These are phyloP conservation scores for Phytophthora kernoviae DNA, from an alignment of 352 stramenopile genomes.

Conservation along the genomic window DNA sequence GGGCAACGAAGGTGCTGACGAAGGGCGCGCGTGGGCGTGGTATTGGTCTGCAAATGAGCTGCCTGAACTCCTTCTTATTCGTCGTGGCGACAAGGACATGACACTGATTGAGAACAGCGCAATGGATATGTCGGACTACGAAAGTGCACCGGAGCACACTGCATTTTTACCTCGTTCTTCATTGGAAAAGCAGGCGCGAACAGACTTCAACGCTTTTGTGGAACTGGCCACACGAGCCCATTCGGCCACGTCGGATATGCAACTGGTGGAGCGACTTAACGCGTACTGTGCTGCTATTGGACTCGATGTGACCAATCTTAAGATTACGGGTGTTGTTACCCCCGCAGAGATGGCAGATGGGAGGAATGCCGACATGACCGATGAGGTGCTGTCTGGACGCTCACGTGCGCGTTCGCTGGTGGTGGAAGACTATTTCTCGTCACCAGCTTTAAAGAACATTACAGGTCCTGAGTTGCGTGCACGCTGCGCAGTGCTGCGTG, in stretches of 20 bases:
- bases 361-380: constrained; percentile 3
- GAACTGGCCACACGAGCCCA: constrained; percentile 68
- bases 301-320: constrained; percentile 83
- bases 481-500: constrained; percentile 90
- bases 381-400: constrained; percentile 11
- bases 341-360: constrained; percentile 34
- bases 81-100: constrained; percentile 86
- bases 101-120: constrained; percentile 82
- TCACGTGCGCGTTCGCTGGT: constrained; percentile 54
- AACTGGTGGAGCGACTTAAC: constrained; percentile 87
- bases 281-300: constrained; percentile 78
- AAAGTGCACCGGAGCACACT: constrained; percentile 35
- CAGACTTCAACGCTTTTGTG: constrained; percentile 61
- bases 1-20: constrained; percentile 94
- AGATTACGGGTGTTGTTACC: constrained; percentile 64
- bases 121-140: constrained; percentile 61
- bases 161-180: constrained; percentile 53
- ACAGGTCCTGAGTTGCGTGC: constrained; percentile 84
- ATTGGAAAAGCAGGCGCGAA: constrained; percentile 51
- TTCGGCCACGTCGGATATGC: constrained; percentile 74
- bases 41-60: constrained; percentile 96
- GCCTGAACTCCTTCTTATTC: constrained; percentile 76
- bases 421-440: constrained; percentile 75
- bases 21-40: constrained; percentile 94
- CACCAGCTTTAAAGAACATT: constrained; percentile 62